These are phyloP conservation scores for Colletotrichum sojae DNA, from an alignment of 2,329 filamentous ascomycete species.

Conservation along the genomic window DNA sequence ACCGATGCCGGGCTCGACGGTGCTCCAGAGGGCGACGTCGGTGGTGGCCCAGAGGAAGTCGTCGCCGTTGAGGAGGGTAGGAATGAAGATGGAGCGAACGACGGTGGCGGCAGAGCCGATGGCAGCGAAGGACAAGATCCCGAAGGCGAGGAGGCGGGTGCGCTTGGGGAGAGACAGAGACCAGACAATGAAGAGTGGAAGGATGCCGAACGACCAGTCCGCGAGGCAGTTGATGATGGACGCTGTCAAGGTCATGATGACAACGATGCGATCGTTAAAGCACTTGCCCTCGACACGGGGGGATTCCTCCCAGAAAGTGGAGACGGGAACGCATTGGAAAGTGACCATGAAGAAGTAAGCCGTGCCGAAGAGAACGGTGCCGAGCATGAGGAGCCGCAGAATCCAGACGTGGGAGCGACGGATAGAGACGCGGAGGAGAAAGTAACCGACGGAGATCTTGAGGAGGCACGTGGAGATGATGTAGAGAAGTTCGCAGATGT, in stretches of 20 bases:
- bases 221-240: constrained; percentile 55
- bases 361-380: constrained; percentile 54
- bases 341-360: constrained; percentile 58
- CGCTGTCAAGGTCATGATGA: constrained; percentile 53
- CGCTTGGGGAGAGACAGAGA: constrained; percentile 55
- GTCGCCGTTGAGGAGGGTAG: constrained; percentile 50
- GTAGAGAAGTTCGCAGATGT: constrained; percentile 59
- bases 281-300: constrained; percentile 50
- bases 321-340: constrained; percentile 56
- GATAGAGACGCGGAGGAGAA: constrained; percentile 58
- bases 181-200: constrained; percentile 58
- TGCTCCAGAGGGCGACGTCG: constrained; percentile 61
- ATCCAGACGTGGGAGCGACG: constrained; percentile 51
- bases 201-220: constrained; percentile 57
- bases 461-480: constrained; percentile 49
- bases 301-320: constrained; percentile 55
- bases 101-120: constrained; percentile 56
- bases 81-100: constrained; percentile 59
- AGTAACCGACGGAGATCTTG: constrained; percentile 60
- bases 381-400: constrained; percentile 52
- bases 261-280: constrained; percentile 45
- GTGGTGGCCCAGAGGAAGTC: constrained; percentile 61
- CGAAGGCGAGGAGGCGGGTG: constrained; percentile 54
- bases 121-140: constrained; percentile 51
- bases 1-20: constrained; percentile 59